Percentiles rank a stretch among this genome's conserved stretches.
Conservation (phyloP, 768 basidiomycete species). For the Tylopilus vinaceipallidus region DNA sequence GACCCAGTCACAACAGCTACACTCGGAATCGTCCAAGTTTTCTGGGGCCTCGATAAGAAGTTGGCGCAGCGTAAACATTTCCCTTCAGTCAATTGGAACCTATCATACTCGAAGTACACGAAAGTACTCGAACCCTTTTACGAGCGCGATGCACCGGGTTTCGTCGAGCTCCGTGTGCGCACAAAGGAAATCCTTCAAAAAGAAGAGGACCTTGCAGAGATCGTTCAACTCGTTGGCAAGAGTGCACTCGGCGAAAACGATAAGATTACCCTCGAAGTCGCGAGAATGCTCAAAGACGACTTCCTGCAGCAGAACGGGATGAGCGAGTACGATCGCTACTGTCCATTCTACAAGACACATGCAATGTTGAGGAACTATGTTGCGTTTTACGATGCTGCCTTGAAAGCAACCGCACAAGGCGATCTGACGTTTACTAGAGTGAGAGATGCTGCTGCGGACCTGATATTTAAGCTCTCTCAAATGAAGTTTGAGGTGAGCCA, state of each 20-base stretch:
- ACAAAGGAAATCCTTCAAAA: constrained; percentile 98
- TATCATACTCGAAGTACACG: constrained; percentile 99
- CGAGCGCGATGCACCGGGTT: constrained; percentile 88
- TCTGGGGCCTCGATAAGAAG: constrained; percentile 99
- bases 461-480: constrained; percentile 97
- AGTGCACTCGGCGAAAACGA: constrained; percentile 95
- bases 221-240: constrained; percentile 99
- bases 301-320: constrained; percentile 99
- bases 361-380: constrained; percentile 96
- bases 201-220: constrained; percentile 97
- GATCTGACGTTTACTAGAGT: constrained; percentile 85
- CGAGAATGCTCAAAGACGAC: constrained; percentile 95
- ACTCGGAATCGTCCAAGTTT: constrained; percentile 97
- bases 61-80: constrained; percentile 99
- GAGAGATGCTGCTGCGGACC: constrained; percentile 79
- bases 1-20: constrained; percentile 98
- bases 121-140: constrained; percentile 93
- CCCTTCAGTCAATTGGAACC: constrained; percentile 99
- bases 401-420: constrained; percentile 78
- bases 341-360: constrained; percentile 98
- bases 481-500: constrained; percentile 93
- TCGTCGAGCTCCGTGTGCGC: constrained; percentile 86
- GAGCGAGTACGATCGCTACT: constrained; percentile 95
- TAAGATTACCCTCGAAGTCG: constrained; percentile 98
- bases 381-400: constrained; percentile 87